A percentile compares a stretch with the other conserved stretches of the same genome.
phyloP scores from a whole-genome alignment of 23 red algal genomes.

The Pyropia haitanensis region DNA sequence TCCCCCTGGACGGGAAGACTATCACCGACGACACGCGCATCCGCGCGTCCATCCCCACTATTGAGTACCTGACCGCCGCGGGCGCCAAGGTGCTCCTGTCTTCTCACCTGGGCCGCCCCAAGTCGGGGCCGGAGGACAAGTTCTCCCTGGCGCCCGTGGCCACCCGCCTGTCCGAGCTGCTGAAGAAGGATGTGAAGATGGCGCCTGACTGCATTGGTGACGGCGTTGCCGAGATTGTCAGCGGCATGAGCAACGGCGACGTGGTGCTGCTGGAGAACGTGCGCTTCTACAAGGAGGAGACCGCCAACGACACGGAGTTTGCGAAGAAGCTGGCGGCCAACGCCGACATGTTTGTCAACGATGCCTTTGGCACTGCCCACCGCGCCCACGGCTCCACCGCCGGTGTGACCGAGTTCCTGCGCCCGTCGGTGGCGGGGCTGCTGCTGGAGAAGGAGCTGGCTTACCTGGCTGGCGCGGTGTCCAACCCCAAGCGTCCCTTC shows the following conservation, averaged over 20 bases:
- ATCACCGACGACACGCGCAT: constrained; percentile 98
- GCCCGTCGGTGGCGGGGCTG: constrained; percentile 86
- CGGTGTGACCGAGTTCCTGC: constrained; percentile 77
- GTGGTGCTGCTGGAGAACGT: constrained; percentile 95
- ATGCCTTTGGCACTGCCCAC: constrained; percentile 97
- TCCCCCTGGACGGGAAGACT: constrained; percentile 92
- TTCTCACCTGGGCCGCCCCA: constrained; percentile 94
- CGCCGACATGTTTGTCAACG: constrained; percentile 93
- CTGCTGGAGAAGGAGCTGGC: constrained; percentile 96
- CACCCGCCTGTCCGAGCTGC: constrained; percentile 59
- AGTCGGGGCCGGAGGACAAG: constrained; percentile 98
- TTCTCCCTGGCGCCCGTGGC: constrained; percentile 90
- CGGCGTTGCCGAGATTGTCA: constrained; percentile 45
- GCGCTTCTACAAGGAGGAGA: constrained; percentile 98
- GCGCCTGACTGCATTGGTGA: constrained; percentile 95
- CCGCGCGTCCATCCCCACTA: constrained; percentile 87
- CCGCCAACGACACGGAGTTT: constrained; percentile 82
- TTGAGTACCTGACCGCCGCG: constrained; percentile 72
- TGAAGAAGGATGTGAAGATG: constrained; percentile 86
- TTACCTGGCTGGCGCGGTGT: constrained; percentile 72
- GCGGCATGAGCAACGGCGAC: constrained; percentile 66
- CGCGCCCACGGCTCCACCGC: constrained; percentile 95
- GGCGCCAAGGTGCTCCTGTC: constrained; percentile 96
- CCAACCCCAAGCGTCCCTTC: constrained; percentile 88
- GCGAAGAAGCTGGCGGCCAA: constrained; percentile 76